These are phyloP conservation scores for Cladosporium cucumerinum DNA, from an alignment of 2,329 filamentous ascomycete species.

Conservation along the genomic window DNA sequence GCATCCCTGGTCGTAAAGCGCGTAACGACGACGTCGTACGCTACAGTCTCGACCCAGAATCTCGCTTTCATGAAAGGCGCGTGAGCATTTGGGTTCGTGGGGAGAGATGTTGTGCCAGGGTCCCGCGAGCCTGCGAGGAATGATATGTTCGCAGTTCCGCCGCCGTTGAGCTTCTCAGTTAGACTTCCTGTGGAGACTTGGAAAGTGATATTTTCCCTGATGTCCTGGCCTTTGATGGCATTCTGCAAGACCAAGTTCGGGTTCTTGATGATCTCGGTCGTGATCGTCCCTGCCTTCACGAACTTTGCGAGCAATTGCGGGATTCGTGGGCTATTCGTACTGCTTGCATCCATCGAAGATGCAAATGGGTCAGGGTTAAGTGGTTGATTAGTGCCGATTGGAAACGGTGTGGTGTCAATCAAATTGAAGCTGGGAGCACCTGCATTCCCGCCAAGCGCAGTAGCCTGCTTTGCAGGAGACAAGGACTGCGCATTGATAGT, in stretches of 20 bases:
- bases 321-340: neutral
- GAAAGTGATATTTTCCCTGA: conserved; percentile 27
- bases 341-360: neutral
- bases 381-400: neutral
- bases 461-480: neutral
- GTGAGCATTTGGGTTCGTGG: conserved; percentile 27
- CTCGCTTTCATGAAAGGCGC: conserved; percentile 28
- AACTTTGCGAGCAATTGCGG: conserved; percentile 1
- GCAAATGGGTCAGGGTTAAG: neutral
- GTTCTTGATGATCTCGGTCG: conserved; percentile 27
- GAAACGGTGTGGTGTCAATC: neutral
- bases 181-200: conserved; percentile 29
- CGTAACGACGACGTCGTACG: conserved; percentile 16
- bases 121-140: conserved; percentile 26
- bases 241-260: conserved; percentile 32
- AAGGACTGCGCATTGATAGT: conserved; percentile 43
- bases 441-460: neutral
- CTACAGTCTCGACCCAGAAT: conserved; percentile 36
- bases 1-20: conserved; percentile 17
- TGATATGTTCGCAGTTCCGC: conserved; percentile 35
- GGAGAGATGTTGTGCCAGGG: neutral
- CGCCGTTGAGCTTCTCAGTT: conserved; percentile 23
- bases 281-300: conserved; percentile 1
- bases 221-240: conserved; percentile 33
- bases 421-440: neutral